Conservation (phyloP, 2,329 filamentous ascomycete genomes). For the Aspergillus chevalieri region DNA sequence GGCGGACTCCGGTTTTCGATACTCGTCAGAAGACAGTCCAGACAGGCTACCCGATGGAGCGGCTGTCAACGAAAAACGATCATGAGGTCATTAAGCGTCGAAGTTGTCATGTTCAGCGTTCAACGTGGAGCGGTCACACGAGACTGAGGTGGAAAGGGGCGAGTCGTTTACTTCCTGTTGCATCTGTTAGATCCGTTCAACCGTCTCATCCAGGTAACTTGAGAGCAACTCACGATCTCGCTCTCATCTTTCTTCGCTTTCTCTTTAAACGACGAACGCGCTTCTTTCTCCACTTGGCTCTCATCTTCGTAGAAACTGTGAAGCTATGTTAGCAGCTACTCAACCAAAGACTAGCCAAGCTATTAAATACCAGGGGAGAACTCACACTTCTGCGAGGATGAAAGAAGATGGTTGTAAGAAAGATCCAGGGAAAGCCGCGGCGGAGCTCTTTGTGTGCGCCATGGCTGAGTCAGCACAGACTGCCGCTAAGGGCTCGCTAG, state of each 20-base stretch:
- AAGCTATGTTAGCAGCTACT: conserved; percentile 15
- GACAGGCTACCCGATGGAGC: conserved; percentile 16
- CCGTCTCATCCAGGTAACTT: not conserved
- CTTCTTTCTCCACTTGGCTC: conserved; percentile 99
- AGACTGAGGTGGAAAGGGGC: conserved; percentile 49
- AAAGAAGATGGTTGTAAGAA: conserved; percentile 39
- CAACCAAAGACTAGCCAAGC: conserved; percentile 6
- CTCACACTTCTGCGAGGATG: conserved; percentile 42
- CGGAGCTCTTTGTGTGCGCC: conserved; percentile 36
- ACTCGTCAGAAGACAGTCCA: conserved; percentile 11
- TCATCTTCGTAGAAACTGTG: conserved; percentile 51
- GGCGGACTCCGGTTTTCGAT: conserved; percentile 23
- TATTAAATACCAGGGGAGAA: conserved; percentile 9
- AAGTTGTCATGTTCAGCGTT: conserved; percentile 35
- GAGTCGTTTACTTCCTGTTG: conserved; percentile 62
- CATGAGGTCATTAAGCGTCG: conserved; percentile 27
- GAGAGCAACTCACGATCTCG: conserved; percentile 70
- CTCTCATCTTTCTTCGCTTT: conserved; percentile 99
- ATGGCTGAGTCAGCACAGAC: conserved; percentile 32
- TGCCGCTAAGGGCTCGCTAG: conserved; percentile 28
- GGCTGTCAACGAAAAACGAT: conserved; percentile 23
- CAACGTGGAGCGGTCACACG: conserved; percentile 29
- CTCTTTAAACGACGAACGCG: conserved; percentile 97
- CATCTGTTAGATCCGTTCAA: conserved; percentile 26
- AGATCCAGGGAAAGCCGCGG: conserved; percentile 26